These are phyloP conservation scores for Chlorella sp. DNA, from an alignment of 139 green algal species.

Conservation along the genomic window DNA sequence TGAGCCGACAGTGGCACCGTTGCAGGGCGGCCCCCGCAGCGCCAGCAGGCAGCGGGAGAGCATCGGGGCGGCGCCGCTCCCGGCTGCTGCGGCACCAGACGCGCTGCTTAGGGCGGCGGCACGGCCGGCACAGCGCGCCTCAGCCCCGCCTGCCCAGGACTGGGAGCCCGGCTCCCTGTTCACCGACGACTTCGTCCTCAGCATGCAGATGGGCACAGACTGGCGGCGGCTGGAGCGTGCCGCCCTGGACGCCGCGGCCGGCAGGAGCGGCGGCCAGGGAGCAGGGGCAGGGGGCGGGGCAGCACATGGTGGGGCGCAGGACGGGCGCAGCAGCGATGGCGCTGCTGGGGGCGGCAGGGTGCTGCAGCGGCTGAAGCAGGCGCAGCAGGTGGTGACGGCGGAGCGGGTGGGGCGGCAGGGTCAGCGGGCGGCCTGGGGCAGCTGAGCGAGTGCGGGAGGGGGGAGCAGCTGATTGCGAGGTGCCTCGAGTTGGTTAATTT, in stretches of 20 bases:
- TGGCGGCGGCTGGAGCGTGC: not conserved
- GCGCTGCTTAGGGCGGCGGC: not conserved
- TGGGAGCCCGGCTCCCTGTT: not conserved
- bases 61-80: not conserved
- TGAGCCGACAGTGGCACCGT: not conserved
- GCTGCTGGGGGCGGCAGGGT: not conserved
- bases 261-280: not conserved
- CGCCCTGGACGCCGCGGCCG: not conserved
- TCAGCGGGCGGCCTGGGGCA: not conserved
- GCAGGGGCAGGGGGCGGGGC: not conserved
- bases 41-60: not conserved
- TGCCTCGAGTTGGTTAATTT: too few relatives aligned
- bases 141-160: not conserved
- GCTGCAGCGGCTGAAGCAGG: conserved; percentile 18
- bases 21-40: too few relatives aligned
- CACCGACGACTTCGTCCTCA: conserved; percentile 3
- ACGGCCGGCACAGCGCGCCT: not conserved
- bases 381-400: not conserved
- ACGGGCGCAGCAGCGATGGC: too few relatives aligned
- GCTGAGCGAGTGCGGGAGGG: not conserved
- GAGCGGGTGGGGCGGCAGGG: conserved; percentile 8
- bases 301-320: not conserved
- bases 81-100: not conserved
- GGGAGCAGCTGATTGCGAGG: too few relatives aligned
- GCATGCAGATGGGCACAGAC: conserved; percentile 4